Conservation (phyloP, 2,329 filamentous ascomycete genomes). For the Ophiostoma sp. region DNA sequence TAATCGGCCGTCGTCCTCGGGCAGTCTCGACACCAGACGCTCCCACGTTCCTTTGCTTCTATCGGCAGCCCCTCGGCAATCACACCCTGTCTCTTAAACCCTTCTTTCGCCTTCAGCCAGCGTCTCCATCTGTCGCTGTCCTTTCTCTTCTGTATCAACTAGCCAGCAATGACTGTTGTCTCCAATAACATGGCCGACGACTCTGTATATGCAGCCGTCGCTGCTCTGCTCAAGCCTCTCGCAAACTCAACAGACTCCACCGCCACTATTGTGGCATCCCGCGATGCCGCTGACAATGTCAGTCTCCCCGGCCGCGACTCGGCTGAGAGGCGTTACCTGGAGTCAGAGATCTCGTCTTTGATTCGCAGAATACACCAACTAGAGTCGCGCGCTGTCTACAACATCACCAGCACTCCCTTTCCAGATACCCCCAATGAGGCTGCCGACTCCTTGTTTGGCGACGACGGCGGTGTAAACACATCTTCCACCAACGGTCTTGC, state of each 20-base stretch:
- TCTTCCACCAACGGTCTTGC: slow-evolving; percentile 36
- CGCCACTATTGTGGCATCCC: slow-evolving; percentile 21
- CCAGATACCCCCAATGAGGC: slow-evolving; percentile 80
- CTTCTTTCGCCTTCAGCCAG: neutral
- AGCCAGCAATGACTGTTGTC: neutral
- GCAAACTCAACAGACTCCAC: slow-evolving; percentile 29
- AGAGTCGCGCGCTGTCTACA: slow-evolving; percentile 60
- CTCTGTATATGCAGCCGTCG: slow-evolving; percentile 30
- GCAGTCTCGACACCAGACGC: neutral
- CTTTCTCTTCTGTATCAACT: neutral
- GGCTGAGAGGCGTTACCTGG: slow-evolving; percentile 69
- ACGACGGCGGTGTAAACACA: slow-evolving; percentile 36
- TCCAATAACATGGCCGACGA: slow-evolving; percentile 30
- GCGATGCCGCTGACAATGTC: slow-evolving; percentile 46
- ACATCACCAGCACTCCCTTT: slow-evolving; percentile 49
- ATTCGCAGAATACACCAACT: slow-evolving; percentile 72
- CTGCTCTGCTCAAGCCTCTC: slow-evolving; percentile 32
- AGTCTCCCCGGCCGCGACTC: slow-evolving; percentile 72
- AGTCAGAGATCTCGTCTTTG: slow-evolving; percentile 76
- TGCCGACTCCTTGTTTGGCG: slow-evolving; percentile 57
- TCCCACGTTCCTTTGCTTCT: neutral
- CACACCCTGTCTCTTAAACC: neutral
- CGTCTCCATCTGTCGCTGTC: neutral
- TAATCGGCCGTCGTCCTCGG: neutral
- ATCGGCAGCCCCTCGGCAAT: slow-evolving; percentile 5